Evolutionary conservation across 768 basidiomycete genomes (phyloP), one percentile per base, ranked within the genome.

Genomic region (Tulasnella sp.): DNA sequence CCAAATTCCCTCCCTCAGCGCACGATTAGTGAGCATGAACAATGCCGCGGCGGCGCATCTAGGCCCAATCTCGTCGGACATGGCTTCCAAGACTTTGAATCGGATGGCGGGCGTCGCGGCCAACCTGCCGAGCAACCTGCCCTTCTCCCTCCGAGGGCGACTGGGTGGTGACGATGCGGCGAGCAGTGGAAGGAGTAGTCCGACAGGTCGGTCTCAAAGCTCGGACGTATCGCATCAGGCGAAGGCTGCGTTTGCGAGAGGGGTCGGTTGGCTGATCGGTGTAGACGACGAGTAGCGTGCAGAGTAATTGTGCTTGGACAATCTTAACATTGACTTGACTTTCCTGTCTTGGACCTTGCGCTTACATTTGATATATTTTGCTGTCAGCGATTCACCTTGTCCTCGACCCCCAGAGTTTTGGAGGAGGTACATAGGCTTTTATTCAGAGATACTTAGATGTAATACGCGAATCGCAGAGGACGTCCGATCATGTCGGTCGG

Each of bases 221-320:
- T 81, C 79, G 17, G 85, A 86, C 55, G 82, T 87, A 43, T 81
- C 84, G 19, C 70, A 79, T n/a, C 83, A 85, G 65, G 90, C 90
- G 1, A 81, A 82, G 51, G 78, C 84, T 30, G 89, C 83, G 3
- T 70, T 98, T 43, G 87, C 89, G 38, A 85, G 86, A 67, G 95
- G 95, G 7, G 89, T 98, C 54, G 94, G 94, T 27, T 98, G 95
- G 95, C 76, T 98, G 27, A 83, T 98, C 60, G 95, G 95, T 43
- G 87, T 83, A 11, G 92, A 93, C 27, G 72, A 72, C 53, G 65
- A 67, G 24, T 34, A n/a, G n/a, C n/a, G n/a, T n/a, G n/a, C n/a
- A n/a, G n/a, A n/a, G n/a, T n/a, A n/a, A n/a, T n/a, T n/a, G n/a
- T n/a, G n/a, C n/a, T n/a, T n/a, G n/a, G n/a, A n/a, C n/a, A n/a